phyloP scores from a whole-genome alignment of 83 land plant species.

The Picea mariana region DNA sequence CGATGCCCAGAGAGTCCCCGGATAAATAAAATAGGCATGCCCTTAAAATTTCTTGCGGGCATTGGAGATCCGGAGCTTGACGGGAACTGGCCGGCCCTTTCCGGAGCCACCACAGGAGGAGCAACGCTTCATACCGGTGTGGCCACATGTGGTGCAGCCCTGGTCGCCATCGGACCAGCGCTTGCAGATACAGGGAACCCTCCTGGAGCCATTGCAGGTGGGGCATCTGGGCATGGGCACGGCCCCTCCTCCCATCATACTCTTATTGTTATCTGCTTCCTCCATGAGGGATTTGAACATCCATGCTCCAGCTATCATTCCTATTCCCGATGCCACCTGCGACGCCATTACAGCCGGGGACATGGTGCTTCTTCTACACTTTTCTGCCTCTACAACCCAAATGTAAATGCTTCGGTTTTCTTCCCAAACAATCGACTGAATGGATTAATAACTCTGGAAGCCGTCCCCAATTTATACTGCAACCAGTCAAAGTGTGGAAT shows the following conservation, averaged over 20 bases:
- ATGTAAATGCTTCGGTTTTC: no score
- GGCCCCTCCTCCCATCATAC: background rate
- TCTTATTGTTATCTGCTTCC: background rate
- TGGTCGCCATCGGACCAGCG: conserved; percentile 61
- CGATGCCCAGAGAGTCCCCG: no score
- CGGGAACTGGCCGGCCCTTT: conserved; percentile 54
- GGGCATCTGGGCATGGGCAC: conserved; percentile 28
- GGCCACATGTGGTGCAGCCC: conserved; percentile 51
- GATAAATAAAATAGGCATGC: no score
- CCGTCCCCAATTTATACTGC: no score
- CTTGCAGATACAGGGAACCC: conserved; percentile 48
- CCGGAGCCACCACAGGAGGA: conserved; percentile 58
- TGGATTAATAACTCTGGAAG: no score
- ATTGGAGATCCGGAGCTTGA: conserved; percentile 17
- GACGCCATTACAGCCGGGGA: background rate
- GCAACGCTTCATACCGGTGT: conserved; percentile 48
- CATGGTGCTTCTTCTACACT: background rate
- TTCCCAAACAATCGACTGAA: no score
- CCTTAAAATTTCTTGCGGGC: background rate
- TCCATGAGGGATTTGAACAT: background rate
- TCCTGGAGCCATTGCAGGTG: conserved; percentile 47
- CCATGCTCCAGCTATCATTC: conserved; percentile 4
- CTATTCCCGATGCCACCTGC: conserved; percentile 1
- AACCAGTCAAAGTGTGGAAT: no score
- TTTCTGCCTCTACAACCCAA: no score